phyloP scores from a whole-genome alignment of 768 basidiomycete species.

The Lactarius akahatsu region DNA sequence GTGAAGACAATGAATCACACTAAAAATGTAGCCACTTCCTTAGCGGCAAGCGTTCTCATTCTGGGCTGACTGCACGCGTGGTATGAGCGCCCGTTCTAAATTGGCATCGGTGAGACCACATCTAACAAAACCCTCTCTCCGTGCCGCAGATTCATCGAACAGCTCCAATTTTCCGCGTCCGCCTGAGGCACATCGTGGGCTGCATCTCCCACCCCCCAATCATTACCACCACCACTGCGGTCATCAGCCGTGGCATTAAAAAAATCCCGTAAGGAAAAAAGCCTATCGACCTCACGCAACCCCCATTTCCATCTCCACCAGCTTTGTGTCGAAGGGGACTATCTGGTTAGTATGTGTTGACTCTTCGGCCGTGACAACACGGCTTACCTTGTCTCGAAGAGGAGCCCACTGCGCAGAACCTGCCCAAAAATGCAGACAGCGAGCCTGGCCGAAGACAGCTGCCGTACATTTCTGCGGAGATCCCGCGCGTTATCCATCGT shows the following conservation, averaged over 20 bases:
- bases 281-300: conserved; percentile 14
- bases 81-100: neutral
- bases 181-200: too few relatives aligned
- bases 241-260: conserved; percentile 11
- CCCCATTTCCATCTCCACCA: neutral
- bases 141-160: neutral
- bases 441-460: conserved; percentile 10
- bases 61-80: neutral
- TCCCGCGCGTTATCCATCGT: conserved; percentile 4
- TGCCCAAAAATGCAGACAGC: neutral
- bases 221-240: neutral
- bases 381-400: conserved; percentile 2
- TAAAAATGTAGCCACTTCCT: neutral
- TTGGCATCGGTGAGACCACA: neutral
- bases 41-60: neutral
- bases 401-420: neutral
- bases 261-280: conserved; percentile 20
- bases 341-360: neutral
- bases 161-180: neutral
- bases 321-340: neutral
- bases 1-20: neutral
- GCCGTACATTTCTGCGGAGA: neutral
- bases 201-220: neutral
- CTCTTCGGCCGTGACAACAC: neutral
- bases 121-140: neutral